Conservation (phyloP, 1,284 basidiomycete genomes). For the Rhizopogon hawkerae region DNA sequence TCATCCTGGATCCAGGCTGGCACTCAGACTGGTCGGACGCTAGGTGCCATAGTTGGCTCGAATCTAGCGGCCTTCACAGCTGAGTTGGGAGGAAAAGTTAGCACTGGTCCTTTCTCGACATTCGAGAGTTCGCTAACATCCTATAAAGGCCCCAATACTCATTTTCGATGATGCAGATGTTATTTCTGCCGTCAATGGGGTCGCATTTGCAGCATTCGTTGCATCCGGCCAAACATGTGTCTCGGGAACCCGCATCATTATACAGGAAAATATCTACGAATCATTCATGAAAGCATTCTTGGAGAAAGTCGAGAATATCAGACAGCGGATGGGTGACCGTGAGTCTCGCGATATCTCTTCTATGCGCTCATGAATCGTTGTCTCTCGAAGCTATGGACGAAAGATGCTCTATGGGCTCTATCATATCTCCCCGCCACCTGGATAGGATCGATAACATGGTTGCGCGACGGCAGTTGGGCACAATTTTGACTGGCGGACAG, state of each 20-base stretch:
- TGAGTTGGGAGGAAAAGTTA: constrained; percentile 73
- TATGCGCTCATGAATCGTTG: background rate
- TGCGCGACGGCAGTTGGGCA: constrained; percentile 35
- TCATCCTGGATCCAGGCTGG: constrained; percentile 48
- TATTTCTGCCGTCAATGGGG: constrained; percentile 63
- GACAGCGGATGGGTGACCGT: constrained; percentile 68
- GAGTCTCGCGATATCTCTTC: constrained; percentile 23
- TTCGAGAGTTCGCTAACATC: constrained; percentile 4
- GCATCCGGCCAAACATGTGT: constrained; percentile 83
- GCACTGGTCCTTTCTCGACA: background rate
- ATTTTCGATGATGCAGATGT: constrained; percentile 72
- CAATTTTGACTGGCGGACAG: constrained; percentile 56
- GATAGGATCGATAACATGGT: constrained; percentile 56
- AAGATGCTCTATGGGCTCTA: constrained; percentile 63
- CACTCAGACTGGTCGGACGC: constrained; percentile 59
- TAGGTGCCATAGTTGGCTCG: constrained; percentile 63
- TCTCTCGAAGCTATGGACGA: constrained; percentile 51
- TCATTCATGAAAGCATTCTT: constrained; percentile 56
- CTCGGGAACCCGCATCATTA: constrained; percentile 65
- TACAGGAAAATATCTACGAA: constrained; percentile 63
- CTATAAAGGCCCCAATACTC: constrained; percentile 59
- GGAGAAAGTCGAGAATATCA: constrained; percentile 55
- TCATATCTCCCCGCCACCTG: constrained; percentile 61
- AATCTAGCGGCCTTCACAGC: constrained; percentile 72
- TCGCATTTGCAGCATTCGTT: constrained; percentile 74